Percentiles rank a stretch among this genome's conserved stretches.
These are phyloP conservation scores for Podospora australis DNA, from an alignment of 495 filamentous ascomycete genomes.

Conservation along the genomic window DNA sequence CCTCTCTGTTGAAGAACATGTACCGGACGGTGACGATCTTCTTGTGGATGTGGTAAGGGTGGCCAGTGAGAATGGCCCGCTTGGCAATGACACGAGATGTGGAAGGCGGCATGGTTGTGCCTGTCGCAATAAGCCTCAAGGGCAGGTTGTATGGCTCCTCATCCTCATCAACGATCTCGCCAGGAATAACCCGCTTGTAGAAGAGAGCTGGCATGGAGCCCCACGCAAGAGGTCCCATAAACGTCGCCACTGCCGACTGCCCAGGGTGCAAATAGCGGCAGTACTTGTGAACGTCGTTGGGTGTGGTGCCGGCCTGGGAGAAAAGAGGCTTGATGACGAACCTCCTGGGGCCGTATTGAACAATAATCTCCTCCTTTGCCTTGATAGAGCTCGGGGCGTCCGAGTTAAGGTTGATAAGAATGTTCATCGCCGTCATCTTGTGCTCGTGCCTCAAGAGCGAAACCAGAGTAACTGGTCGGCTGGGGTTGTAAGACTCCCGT, in stretches of 20 bases:
- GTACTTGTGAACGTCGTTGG: conserved; percentile 95
- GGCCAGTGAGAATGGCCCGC: conserved; percentile 87
- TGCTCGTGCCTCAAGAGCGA: conserved; percentile 90
- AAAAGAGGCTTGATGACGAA: conserved; percentile 86
- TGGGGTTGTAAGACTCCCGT: conserved; percentile 46
- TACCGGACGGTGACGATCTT: conserved; percentile 92
- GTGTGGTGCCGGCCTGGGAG: conserved; percentile 73
- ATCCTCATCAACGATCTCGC: conserved; percentile 22
- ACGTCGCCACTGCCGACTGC: conserved; percentile 81
- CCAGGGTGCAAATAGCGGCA: conserved; percentile 90
- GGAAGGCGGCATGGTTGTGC: conserved; percentile 75
- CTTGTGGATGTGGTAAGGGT: conserved; percentile 98
- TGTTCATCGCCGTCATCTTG: conserved; percentile 81
- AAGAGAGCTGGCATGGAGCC: conserved; percentile 82
- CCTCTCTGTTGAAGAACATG: conserved; percentile 98
- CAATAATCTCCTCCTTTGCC: conserved; percentile 81
- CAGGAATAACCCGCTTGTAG: conserved; percentile 53
- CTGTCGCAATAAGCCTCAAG: conserved; percentile 71
- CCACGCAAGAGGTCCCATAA: conserved; percentile 88
- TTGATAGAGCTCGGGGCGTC: conserved; percentile 66
- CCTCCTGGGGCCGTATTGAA: conserved; percentile 82
- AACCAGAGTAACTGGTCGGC: conserved; percentile 62
- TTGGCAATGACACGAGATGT: conserved; percentile 82
- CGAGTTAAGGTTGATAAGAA: conserved; percentile 73
- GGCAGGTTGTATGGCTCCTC: conserved; percentile 26